Evolutionary conservation across 345 rosid species (phyloP), one percentile per base, ranked within the genome.

Genomic region (Laguncularia racemosa): DNA sequence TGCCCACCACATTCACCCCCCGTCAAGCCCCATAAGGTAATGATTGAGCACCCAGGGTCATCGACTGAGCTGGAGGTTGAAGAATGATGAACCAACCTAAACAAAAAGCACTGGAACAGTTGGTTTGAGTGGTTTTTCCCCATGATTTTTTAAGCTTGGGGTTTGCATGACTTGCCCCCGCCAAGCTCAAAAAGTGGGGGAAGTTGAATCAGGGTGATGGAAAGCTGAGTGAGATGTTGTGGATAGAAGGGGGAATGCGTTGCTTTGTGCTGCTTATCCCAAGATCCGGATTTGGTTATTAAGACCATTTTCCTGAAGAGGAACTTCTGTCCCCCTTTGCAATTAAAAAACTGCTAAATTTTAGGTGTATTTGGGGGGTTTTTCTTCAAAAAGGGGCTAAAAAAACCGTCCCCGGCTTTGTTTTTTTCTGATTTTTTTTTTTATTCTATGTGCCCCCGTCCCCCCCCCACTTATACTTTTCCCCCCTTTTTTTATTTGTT

Each of bases 161-260:
- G 99, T 93, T 50, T 93, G 96, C 84, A 93, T 93, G 97, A 93
- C 99, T 38, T 93, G 96, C 70, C 99, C 99, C 97, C 6, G 99
- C 99, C 20, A 76, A 68, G 66, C 84, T 93, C 13, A n/a, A 21
- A 85, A 3, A 66, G 76, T 16, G n/a, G 96, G 99, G 18, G 50
- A 74, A 0, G 95, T 93, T 14, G 96, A n/a, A 93, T 77, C 97
- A 93, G 77, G 86, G 96, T 63, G 99, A 84, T 19, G 97, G 99
- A 14, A 93, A 86, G 99, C 85, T 89, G 26, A 89, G 97, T 60
- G 99, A 93, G 99, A 93, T 61, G 99, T 93, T 26, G 88, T 93
- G 62, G 99, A 83, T 47, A 67, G 91, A 33, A n/a, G n/a, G n/a
- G 99, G 99, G 3, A 89, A 78, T 20, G 77, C 96, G 6, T 83